Conservation (phyloP, 495 filamentous ascomycete genomes). For the Pyrenula massariospora region DNA sequence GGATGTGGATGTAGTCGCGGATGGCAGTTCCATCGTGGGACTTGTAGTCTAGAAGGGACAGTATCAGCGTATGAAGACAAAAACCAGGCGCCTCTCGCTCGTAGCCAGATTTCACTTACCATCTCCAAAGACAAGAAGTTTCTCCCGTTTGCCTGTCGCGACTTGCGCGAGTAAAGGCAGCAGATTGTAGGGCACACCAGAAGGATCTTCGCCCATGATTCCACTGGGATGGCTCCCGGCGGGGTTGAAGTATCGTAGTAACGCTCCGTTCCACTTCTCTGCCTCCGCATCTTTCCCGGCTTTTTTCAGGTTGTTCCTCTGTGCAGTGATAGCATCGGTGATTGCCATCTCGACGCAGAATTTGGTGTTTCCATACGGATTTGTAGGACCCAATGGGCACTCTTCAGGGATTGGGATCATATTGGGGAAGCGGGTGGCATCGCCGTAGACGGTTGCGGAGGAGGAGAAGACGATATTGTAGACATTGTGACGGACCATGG, state of each 20-base stretch:
- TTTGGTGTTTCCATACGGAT: conserved; percentile 96
- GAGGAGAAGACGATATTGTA: conserved; percentile 96
- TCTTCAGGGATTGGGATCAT: conserved; percentile 99
- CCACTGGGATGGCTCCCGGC: conserved; percentile 89
- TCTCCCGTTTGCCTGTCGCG: conserved; percentile 87
- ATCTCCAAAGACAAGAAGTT: conserved; percentile 86
- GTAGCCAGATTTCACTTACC: conserved; percentile 41
- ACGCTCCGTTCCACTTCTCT: conserved; percentile 82
- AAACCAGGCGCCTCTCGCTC: not conserved
- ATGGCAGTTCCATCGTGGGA: conserved; percentile 78
- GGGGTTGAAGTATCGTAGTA: conserved; percentile 96
- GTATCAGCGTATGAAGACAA: conserved; percentile 1
- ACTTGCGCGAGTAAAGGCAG: conserved; percentile 91
- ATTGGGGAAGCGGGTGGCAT: conserved; percentile 88
- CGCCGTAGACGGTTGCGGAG: conserved; percentile 93
- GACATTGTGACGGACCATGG: conserved; percentile 82
- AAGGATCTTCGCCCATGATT: conserved; percentile 97
- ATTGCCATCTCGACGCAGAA: conserved; percentile 82
- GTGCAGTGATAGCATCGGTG: conserved; percentile 76
- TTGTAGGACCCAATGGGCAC: conserved; percentile 92
- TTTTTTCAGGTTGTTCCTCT: conserved; percentile 75
- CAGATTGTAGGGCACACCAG: conserved; percentile 91
- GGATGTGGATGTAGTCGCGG: conserved; percentile 74
- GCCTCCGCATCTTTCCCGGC: conserved; percentile 54
- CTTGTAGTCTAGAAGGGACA: conserved; percentile 56